Conservation (phyloP, 2,329 filamentous ascomycete species). For the Parastagonospora nodorum region DNA sequence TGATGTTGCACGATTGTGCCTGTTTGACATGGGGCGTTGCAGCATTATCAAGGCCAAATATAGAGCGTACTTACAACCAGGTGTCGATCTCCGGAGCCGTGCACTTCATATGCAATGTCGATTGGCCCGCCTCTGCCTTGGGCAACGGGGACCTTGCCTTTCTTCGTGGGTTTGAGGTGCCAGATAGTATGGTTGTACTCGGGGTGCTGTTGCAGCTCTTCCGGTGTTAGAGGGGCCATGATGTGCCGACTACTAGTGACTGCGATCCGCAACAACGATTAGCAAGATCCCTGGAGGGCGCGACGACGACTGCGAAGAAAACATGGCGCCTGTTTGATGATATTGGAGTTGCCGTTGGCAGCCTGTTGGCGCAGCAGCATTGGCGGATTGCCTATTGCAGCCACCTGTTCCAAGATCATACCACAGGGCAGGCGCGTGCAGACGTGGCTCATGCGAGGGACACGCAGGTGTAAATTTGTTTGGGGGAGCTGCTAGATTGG, state of each 20-base stretch:
- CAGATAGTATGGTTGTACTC: constrained; percentile 71
- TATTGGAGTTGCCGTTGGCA: neutral
- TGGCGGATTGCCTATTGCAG: neutral
- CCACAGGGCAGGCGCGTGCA: neutral
- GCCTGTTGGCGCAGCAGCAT: constrained; percentile 22
- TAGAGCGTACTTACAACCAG: constrained; percentile 66
- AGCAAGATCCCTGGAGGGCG: neutral
- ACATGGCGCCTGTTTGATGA: neutral
- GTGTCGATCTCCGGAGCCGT: constrained; percentile 74
- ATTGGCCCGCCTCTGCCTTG: constrained; percentile 74
- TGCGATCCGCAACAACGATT: neutral
- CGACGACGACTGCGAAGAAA: too few species aligned
- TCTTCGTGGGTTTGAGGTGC: constrained; percentile 68
- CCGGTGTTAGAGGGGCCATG: constrained; percentile 53
- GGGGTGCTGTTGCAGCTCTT: constrained; percentile 67
- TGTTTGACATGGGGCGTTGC: constrained; percentile 20
- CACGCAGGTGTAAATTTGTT: neutral
- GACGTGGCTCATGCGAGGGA: neutral
- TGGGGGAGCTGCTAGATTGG: neutral
- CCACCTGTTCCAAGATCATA: neutral
- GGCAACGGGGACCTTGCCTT: constrained; percentile 69
- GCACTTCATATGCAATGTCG: constrained; percentile 77
- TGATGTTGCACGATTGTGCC: constrained; percentile 17
- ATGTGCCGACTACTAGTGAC: constrained; percentile 8
- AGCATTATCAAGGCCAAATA: constrained; percentile 13